Base-by-base conservation (phyloP, 2,329 filamentous ascomycete species). In the Colletotrichum falcatum region DNA sequence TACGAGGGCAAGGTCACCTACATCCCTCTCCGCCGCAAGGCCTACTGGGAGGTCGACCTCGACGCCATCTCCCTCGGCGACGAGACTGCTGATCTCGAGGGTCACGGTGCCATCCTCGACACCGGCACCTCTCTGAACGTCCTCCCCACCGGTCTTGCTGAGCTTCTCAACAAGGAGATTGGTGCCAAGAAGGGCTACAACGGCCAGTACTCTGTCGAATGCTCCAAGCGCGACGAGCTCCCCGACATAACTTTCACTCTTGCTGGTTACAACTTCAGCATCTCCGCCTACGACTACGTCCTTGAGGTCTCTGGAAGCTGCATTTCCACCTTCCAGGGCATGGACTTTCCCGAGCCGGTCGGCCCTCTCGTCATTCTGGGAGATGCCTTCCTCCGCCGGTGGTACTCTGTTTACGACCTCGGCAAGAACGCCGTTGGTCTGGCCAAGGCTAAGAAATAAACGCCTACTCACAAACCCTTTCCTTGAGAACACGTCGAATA, bases 1-100 rank as follows among this genome's bases (percentile, higher is more conserved):
- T 90, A 87, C 81, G 91, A 88, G 48, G 96, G 96, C 78, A 91
- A 98, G 83, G 89, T 99, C 78, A 93, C 91, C 80, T 97, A 94
- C 82, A 94, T 99, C 76, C 96, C 96, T 65, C 90, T 99, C 76
- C 94, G 96, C 82, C 94, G 96, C 81, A 98, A 98, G 92, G 96
- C 96, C 60, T 99, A 99, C 89, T 99, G 96, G 96, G 96, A 99
- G 88, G 95, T 99, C 66, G 95, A 98, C 78, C 91, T 99, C 72
- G 92, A 98, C 78, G 88, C 94, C 74, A 96, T 99, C 84, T 90
- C 92, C 66, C 94, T 98, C 74, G 97, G 96, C 77, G 88, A 95
- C 63, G 89, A 93, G 79, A 91, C 90, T 75, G 95, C 95, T 72
- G 92, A 97, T 82, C 91, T 98, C 74, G 95, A 98, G 74, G 90